Evolutionary conservation across 495 filamentous ascomycete species (phyloP).

Genomic region (Neurospora sp.): DNA sequence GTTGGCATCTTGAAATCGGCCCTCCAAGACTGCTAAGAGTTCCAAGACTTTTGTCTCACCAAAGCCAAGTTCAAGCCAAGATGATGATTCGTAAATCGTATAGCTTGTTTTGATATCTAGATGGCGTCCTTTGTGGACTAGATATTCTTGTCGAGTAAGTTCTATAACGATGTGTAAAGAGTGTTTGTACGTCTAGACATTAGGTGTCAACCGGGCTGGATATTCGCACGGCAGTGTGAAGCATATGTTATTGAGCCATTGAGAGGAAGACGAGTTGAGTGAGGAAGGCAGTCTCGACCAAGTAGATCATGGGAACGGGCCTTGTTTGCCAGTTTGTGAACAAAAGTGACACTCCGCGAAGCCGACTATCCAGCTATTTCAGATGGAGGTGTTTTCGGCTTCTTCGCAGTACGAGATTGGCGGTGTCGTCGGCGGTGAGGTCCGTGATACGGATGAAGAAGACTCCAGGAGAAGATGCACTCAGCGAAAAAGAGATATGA

Average conservation of each 20-base stretch:
- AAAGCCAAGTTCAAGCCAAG: background rate
- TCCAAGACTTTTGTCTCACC: background rate
- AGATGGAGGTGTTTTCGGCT: background rate
- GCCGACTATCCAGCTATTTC: background rate
- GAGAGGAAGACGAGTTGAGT: background rate
- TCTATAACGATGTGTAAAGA: background rate
- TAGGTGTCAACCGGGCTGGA: background rate
- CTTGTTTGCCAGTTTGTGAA: background rate
- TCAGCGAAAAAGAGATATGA: background rate
- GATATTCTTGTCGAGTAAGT: background rate
- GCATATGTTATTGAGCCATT: background rate
- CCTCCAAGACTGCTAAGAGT: background rate
- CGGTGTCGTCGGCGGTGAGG: background rate
- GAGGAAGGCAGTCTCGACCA: background rate
- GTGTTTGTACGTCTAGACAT: background rate
- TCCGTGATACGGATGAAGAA: background rate
- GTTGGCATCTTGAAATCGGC: conserved; percentile 56
- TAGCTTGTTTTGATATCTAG: conserved; percentile 13
- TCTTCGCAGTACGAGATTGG: background rate
- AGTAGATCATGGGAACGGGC: background rate
- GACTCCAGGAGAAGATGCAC: background rate
- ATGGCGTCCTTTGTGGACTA: background rate
- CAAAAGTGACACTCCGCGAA: background rate
- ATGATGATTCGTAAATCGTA: background rate
- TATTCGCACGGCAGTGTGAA: background rate